phyloP scores from a whole-genome alignment of 331 rosid genomes.

The Cucumis variabilis region DNA sequence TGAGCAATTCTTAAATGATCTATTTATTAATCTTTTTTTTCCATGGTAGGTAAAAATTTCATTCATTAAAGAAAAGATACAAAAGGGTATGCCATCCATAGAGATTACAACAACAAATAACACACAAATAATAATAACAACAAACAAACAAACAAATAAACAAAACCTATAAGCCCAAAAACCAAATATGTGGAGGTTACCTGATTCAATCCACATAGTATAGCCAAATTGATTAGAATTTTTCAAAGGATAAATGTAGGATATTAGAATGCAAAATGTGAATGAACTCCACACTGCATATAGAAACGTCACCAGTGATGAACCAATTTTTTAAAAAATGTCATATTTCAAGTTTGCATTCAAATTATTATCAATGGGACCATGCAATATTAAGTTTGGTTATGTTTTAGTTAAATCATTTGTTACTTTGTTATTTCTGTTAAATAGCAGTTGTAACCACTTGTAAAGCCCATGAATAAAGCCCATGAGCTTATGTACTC shows the following conservation, averaged over 20 bases:
- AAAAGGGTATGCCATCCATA: not conserved
- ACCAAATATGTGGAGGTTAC: conserved; percentile 45
- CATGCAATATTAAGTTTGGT: no score
- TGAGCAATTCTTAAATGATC: not conserved
- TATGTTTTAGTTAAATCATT: no score
- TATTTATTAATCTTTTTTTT: not conserved
- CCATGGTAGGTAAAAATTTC: not conserved
- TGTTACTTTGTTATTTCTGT: no score
- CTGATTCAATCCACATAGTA: conserved; percentile 80
- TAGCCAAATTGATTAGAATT: conserved; percentile 51
- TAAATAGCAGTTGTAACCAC: no score
- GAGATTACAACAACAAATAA: not conserved
- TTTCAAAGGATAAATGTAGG: conserved; percentile 55
- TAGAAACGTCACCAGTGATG: not conserved
- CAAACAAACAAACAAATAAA: no score
- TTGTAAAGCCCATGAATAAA: no score
- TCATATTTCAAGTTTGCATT: not conserved
- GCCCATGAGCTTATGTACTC: no score
- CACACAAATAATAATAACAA: no score
- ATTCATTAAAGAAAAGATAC: no score
- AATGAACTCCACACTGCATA: conserved; percentile 50
- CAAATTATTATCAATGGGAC: not conserved
- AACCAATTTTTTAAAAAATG: not conserved
- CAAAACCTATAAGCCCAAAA: not conserved
- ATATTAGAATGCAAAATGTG: conserved; percentile 61